Conservation (phyloP, 768 basidiomycete genomes). For the Gyrodon lividus region DNA sequence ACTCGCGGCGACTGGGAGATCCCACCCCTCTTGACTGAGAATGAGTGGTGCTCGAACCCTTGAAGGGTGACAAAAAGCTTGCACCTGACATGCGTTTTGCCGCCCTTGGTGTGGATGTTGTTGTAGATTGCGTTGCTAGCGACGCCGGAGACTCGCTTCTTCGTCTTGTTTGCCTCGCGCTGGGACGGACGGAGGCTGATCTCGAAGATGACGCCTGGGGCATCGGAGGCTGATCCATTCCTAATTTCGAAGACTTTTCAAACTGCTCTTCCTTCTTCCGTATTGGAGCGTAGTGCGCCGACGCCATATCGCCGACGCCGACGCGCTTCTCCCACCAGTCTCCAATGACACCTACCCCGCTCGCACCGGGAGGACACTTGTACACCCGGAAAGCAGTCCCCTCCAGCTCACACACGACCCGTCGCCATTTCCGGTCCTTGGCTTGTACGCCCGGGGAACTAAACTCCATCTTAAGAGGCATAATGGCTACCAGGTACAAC, state of each 20-base stretch:
- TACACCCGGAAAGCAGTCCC: constrained; percentile 89
- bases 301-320: constrained; percentile 63
- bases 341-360: constrained; percentile 54
- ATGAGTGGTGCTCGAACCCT: constrained; percentile 10
- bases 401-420: constrained; percentile 84
- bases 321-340: constrained; percentile 80
- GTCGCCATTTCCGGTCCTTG: constrained; percentile 88
- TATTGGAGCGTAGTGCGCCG: constrained; percentile 25
- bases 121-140: constrained; percentile 12
- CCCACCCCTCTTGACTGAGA: constrained; percentile 13
- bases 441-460: constrained; percentile 80
- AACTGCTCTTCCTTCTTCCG: constrained; percentile 26
- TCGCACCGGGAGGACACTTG: constrained; percentile 42
- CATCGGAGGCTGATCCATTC: constrained; percentile 12
- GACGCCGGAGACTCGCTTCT: constrained; percentile 29
- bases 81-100: constrained; percentile 28
- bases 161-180: neutral
- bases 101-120: constrained; percentile 14
- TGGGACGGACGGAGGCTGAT: constrained; percentile 7
- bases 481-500: constrained; percentile 74
- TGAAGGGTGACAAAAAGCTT: constrained; percentile 30
- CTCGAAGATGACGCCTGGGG: neutral
- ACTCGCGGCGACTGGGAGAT: constrained; percentile 3
- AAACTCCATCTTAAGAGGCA: constrained; percentile 96
- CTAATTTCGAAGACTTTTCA: constrained; percentile 26